Conservation (phyloP, 164 flowering plant genomes). For the Cinnamomum chago region DNA sequence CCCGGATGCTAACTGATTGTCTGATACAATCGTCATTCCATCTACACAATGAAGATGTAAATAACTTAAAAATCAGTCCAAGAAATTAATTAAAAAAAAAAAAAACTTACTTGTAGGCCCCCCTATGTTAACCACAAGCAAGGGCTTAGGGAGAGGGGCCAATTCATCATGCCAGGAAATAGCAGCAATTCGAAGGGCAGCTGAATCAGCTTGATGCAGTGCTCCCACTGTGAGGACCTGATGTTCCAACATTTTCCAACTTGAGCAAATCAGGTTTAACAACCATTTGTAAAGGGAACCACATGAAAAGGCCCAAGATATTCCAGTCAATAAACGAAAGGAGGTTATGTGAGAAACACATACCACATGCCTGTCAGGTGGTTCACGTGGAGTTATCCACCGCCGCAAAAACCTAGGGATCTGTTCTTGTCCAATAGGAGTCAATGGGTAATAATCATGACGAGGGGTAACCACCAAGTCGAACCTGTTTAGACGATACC, state of each 20-base stretch:
- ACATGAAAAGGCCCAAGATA: background rate
- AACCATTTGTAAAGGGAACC: background rate
- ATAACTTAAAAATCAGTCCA: too few relatives aligned
- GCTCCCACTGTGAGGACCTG: constrained; percentile 92
- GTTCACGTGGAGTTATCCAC: constrained; percentile 91
- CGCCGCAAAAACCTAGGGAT: constrained; percentile 66
- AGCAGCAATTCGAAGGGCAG: constrained; percentile 78
- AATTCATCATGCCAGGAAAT: constrained; percentile 86
- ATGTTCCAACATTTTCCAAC: constrained; percentile 3
- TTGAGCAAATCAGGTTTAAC: background rate
- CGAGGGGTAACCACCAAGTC: constrained; percentile 89
- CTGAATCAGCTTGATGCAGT: constrained; percentile 77
- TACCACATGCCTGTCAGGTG: constrained; percentile 83
- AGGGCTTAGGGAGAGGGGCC: constrained; percentile 83
- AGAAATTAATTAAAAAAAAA: too few relatives aligned
- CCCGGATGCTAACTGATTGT: too few relatives aligned
- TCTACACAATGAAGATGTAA: too few relatives aligned
- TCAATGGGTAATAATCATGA: constrained; percentile 91
- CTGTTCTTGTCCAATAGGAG: constrained; percentile 74
- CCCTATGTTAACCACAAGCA: constrained; percentile 88
- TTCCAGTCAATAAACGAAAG: background rate
- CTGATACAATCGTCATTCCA: too few relatives aligned
- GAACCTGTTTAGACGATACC: constrained; percentile 71
- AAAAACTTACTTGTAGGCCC: constrained; percentile 72
- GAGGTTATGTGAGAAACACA: constrained; percentile 11